Evolutionary conservation across 768 basidiomycete genomes (phyloP), one percentile per base, ranked within the genome.

Genomic region (Crassisporium funariophilum): DNA sequence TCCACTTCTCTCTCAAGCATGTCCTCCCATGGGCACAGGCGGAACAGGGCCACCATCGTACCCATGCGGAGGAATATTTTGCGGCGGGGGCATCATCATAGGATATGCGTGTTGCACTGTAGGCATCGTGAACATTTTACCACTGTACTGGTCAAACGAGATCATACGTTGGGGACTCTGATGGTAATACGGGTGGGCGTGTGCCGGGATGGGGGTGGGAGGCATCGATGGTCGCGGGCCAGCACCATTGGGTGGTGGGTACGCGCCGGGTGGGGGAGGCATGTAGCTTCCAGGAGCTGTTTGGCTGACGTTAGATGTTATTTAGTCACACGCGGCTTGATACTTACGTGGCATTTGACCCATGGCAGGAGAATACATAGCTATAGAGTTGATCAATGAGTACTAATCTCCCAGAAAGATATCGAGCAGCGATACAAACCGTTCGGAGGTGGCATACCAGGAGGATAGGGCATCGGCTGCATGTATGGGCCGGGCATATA

Each of bases 1-100:
- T 42, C 20, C 23, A 38, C 17, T 16, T 23, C 46, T 22, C 8
- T 33, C 37, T 41, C 55, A 63, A 75, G 82, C 81, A 57, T 88
- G 88, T 38, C 86, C 86, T 48, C 86, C 85, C 89, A 91, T 88
- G 40, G 74, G 83, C 43, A 86, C 86, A 19, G 82, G 85, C 43
- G 79, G 82, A 24, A 83, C 78, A 47, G 82, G 81, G 13, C 77
- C 79, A 49, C 76, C 81, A 36, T 91, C 88, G 66, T 91, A 91
- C 24, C 77, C 79, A 61, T 90, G 89, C 52, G 84, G 85, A 31
- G 79, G 79, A 47, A 74, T 79, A 41, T 57, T 59, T 8, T 61
- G 63, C 40, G 84, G 83, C 5, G 85, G 85, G 44, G 83, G 86
- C 86, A 91, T 90, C 88, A 92, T 92, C 86, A 90, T 88, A n/a